Base-by-base conservation (phyloP, 148 eudicot genomes). In the Cornus controversa region DNA sequence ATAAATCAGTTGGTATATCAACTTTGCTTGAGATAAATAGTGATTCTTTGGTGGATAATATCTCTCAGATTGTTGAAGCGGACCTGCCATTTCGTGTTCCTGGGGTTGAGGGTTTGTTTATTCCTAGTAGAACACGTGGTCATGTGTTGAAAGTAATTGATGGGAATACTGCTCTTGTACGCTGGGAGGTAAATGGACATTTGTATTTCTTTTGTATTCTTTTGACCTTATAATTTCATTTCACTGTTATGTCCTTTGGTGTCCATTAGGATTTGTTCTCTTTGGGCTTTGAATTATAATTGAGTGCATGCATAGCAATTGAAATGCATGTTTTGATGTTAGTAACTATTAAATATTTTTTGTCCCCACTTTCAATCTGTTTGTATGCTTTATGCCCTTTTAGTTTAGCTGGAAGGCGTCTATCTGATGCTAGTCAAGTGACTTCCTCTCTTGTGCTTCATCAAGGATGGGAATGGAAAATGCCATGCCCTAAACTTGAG, bases 1-100 rank as follows among this genome's bases (percentile, higher is more conserved):
- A 96, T 67, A 96, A 90, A 74, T 88, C 99, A 70, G 90, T 88
- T 75, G 98, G 98, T 65, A 74, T 96, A 77, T 91, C 99, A 66
- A 82, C 99, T 62, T 82, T 83, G 73, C 78, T 91, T 87, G 91
- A 91, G 85, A 79, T 96, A 45, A 84, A 74, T 60, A 80, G 83
- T 74, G 85, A 73, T 69, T 78, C 84, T 11, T 63, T 81, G 78
- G 86, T 83, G 73, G 82, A 89, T 79, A 76, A 81, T 71, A 80
- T 36, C 80, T 88, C 93, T 74, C 85, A 87, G 84, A 73, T 82
- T 71, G 91, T 93, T 73, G 92, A 91, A 78, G 87, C 92, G 62
- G 88, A 66, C 73, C 67, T 57, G 36, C 93, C 98, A 4, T 81
- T 93, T 80, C 79, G 34, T 76, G 79, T 96, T 78, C 91, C 99